A percentile compares a stretch with the other conserved stretches of the same genome.
Evolutionary conservation across 345 rosid genomes (phyloP).

Genomic region (Fremontodendron californicum): DNA sequence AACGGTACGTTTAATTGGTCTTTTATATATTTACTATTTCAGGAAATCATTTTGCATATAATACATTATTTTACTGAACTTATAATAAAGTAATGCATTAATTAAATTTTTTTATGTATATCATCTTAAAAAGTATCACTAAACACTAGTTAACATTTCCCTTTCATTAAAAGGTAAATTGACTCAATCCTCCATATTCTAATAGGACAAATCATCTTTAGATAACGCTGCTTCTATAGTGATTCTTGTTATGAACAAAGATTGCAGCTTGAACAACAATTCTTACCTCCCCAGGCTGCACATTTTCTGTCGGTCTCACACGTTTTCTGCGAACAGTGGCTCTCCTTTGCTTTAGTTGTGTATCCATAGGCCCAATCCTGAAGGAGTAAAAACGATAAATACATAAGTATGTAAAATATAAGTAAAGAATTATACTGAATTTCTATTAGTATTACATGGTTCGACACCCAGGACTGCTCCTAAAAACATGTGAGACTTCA

Average conservation of each 20-base stretch:
- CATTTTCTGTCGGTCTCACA: constrained; percentile 1
- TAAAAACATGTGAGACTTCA: constrained; percentile 21
- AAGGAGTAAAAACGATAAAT: neutral
- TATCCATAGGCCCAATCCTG: constrained; percentile 44
- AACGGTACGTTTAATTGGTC: too few species aligned
- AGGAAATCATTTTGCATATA: too few species aligned
- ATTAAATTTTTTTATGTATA: too few species aligned
- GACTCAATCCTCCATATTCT: neutral
- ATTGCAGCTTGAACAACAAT: neutral
- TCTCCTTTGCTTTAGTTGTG: constrained; percentile 24
- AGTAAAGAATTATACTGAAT: neutral
- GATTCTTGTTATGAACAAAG: neutral
- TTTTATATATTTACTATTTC: too few species aligned
- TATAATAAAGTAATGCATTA: too few species aligned
- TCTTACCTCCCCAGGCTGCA: constrained; percentile 31
- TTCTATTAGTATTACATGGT: constrained; percentile 42
- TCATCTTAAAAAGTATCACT: too few species aligned
- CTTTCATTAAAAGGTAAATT: neutral
- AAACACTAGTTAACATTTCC: too few species aligned
- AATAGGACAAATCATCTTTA: neutral
- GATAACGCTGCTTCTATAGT: neutral
- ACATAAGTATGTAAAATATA: neutral
- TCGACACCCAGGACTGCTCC: constrained; percentile 25
- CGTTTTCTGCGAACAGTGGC: constrained; percentile 11
- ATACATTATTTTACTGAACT: too few species aligned